Conservation (phyloP, 352 stramenopile genomes). For the Globisporangium alternatum region DNA sequence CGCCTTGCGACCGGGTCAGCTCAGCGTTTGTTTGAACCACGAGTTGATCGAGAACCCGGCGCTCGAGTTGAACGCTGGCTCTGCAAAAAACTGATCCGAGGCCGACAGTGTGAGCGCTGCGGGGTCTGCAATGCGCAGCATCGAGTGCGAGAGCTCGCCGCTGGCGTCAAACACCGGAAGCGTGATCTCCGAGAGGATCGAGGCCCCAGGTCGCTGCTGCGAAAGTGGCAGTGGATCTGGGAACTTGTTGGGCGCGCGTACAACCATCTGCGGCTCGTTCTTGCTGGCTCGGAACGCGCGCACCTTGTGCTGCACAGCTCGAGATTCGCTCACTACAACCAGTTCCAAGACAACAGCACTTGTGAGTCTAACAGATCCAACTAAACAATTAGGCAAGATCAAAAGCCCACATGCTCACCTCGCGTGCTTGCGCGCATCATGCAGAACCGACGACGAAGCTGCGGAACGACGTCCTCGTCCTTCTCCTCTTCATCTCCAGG, state of each 20-base stretch:
- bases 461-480: slow-evolving; percentile 6
- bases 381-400: neutral
- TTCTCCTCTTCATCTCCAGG: neutral
- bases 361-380: neutral
- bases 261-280: neutral
- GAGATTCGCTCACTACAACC: slow-evolving; percentile 7
- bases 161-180: slow-evolving; percentile 6
- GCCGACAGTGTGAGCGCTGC: neutral
- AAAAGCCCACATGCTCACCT: slow-evolving; percentile 18
- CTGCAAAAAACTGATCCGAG: neutral
- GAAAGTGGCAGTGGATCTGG: neutral
- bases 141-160: slow-evolving; percentile 16
- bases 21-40: slow-evolving; percentile 34
- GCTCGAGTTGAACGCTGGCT: slow-evolving; percentile 34
- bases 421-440: slow-evolving; percentile 32
- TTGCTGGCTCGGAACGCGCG: slow-evolving; percentile 1
- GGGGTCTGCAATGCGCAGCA: slow-evolving; percentile 12
- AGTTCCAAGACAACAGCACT: neutral
- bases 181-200: neutral
- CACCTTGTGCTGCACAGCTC: slow-evolving; percentile 8
- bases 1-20: neutral
- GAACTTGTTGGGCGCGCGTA: slow-evolving; percentile 18
- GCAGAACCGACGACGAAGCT: slow-evolving; percentile 22
- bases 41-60: slow-evolving; percentile 34
- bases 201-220: neutral